These are phyloP conservation scores for Brassica juncea DNA, from an alignment of 345 rosid species.

Conservation along the genomic window DNA sequence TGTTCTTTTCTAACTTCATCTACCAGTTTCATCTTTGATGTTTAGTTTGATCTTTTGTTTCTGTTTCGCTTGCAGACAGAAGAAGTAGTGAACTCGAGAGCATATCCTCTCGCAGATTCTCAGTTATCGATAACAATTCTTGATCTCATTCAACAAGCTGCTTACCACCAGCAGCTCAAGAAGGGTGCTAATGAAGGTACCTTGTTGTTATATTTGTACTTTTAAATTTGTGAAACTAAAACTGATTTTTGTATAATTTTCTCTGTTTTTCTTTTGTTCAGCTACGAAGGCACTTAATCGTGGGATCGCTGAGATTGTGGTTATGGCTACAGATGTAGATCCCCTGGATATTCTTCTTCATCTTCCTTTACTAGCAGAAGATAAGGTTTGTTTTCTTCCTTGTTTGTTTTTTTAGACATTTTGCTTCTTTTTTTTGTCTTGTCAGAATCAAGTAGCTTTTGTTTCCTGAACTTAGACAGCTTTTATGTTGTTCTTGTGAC, in stretches of 20 bases:
- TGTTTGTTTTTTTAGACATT: not conserved
- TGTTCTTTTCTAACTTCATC: not conserved
- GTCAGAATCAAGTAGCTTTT: not conserved
- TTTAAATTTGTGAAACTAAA: not conserved
- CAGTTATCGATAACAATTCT: constrained; percentile 74
- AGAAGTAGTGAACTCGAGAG: constrained; percentile 83
- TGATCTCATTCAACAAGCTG: constrained; percentile 94
- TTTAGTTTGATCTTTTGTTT: not conserved
- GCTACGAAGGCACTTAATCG: constrained; percentile 96
- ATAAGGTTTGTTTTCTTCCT: constrained; percentile 52
- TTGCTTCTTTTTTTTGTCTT: not conserved
- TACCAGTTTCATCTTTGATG: not conserved
- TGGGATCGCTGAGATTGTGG: constrained; percentile 92
- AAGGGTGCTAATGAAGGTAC: constrained; percentile 97
- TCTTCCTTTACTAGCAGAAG: constrained; percentile 75
- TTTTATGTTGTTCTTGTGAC: not conserved
- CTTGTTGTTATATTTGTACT: not conserved
- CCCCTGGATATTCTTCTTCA: constrained; percentile 94
- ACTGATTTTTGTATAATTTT: not conserved
- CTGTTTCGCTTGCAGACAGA: constrained; percentile 47
- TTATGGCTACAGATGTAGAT: constrained; percentile 77
- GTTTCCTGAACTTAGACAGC: not conserved
- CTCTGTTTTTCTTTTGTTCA: constrained; percentile 26
- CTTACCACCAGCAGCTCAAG: constrained; percentile 96
- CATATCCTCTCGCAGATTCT: constrained; percentile 84